Conservation (phyloP, 306 rosid genomes). For the Castanea sativa region DNA sequence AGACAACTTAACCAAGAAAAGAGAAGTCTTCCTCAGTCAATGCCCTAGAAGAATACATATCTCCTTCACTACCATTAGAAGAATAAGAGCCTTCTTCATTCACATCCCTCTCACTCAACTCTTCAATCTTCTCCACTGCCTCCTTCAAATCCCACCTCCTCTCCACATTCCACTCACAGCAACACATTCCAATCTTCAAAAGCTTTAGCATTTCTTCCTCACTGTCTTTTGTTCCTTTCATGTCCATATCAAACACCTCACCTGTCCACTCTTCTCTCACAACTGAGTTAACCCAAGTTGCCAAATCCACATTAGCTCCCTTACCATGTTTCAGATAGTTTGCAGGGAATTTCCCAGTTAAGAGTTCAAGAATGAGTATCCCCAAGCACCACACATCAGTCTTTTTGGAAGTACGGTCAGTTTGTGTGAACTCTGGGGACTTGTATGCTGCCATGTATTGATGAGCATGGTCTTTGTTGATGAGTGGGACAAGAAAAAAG, state of each 20-base stretch:
- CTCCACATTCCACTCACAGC: slow-evolving; percentile 54
- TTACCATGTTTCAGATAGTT: slow-evolving; percentile 51
- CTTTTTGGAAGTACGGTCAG: slow-evolving; percentile 31
- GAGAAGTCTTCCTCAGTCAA: slow-evolving; percentile 58
- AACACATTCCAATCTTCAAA: slow-evolving; percentile 65
- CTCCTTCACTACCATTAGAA: slow-evolving; percentile 39
- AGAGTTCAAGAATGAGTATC: slow-evolving; percentile 58
- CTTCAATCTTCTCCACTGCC: slow-evolving; percentile 55
- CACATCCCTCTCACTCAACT: slow-evolving; percentile 51
- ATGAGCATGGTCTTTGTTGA: slow-evolving; percentile 52
- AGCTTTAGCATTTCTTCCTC: slow-evolving; percentile 69
- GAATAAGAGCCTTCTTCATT: slow-evolving; percentile 35
- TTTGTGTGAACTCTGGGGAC: slow-evolving; percentile 51
- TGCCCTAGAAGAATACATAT: slow-evolving; percentile 39
- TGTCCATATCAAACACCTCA: slow-evolving; percentile 60
- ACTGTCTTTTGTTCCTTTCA: slow-evolving; percentile 31
- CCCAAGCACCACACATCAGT: slow-evolving; percentile 77
- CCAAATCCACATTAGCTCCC: slow-evolving; percentile 46
- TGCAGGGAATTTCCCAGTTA: slow-evolving; percentile 71
- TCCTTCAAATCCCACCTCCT: slow-evolving; percentile 58
- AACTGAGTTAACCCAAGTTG: slow-evolving; percentile 62
- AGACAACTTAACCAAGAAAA: slow-evolving; percentile 11
- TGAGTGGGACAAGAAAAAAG: slow-evolving; percentile 44
- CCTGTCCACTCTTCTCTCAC: slow-evolving; percentile 75
- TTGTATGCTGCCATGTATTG: slow-evolving; percentile 60